Percentiles rank a stretch among this genome's conserved stretches.
Conservation (phyloP, 768 basidiomycete species). For the Thelephora aurantiotincta region DNA sequence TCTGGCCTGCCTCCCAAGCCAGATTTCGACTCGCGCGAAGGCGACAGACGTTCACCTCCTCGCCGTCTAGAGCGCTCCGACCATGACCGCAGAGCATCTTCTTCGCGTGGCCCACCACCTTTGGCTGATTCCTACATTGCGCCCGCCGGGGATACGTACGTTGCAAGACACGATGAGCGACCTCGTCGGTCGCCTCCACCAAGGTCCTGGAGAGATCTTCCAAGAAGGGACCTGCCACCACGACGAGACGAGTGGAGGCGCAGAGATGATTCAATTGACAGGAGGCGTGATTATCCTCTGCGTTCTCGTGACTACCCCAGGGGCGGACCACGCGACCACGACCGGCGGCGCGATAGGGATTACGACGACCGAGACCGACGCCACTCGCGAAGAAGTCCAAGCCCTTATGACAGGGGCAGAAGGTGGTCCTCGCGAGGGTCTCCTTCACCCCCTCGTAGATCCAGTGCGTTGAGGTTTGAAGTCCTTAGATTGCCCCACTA, state of each 20-base stretch:
- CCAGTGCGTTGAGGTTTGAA: neutral
- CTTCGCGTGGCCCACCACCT: neutral
- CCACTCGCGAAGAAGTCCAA: neutral
- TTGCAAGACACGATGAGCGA: neutral
- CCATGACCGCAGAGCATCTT: slow-evolving; percentile 4
- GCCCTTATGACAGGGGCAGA: neutral
- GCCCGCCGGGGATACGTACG: neutral
- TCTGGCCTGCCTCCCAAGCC: slow-evolving; percentile 20
- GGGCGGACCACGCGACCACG: neutral
- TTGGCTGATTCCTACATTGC: neutral
- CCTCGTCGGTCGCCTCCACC: neutral
- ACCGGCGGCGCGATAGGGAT: neutral
- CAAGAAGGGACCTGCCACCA: neutral
- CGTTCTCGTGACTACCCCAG: neutral
- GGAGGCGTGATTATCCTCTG: neutral
- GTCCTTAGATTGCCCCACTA: neutral
- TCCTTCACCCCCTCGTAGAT: neutral
- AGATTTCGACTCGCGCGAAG: slow-evolving; percentile 15
- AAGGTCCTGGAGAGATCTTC: neutral
- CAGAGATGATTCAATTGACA: neutral
- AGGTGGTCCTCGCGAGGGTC: neutral
- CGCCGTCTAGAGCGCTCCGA: slow-evolving; percentile 6
- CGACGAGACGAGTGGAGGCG: neutral
- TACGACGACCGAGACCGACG: neutral
- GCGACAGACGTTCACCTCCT: slow-evolving; percentile 3